Evolutionary conservation across 2,329 filamentous ascomycete genomes (phyloP).

Genomic region (Ceratocystis alfenasii): DNA sequence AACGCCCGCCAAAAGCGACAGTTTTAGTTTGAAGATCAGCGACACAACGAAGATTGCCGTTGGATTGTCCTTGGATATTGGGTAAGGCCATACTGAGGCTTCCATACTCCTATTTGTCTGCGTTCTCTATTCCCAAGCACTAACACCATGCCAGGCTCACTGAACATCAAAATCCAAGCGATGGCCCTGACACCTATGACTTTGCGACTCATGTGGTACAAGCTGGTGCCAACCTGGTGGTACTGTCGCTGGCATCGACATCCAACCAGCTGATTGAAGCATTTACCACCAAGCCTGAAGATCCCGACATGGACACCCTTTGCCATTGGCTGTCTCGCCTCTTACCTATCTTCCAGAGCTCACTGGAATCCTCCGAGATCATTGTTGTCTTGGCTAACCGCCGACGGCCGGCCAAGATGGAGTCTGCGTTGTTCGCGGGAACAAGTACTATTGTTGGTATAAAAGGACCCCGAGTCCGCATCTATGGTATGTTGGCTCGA

Average conservation of each 20-base stretch:
- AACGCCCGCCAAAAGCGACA: neutral
- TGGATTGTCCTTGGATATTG: neutral
- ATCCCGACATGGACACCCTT: neutral
- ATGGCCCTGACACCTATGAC: neutral
- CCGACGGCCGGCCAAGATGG: neutral
- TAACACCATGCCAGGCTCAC: neutral
- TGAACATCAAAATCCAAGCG: neutral
- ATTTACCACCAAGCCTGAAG: constrained; percentile 3
- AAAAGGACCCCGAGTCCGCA: neutral
- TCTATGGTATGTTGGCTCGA: neutral
- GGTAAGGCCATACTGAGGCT: neutral
- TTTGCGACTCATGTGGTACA: neutral
- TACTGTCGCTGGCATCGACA: neutral
- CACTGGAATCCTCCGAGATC: neutral
- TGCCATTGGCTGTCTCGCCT: neutral
- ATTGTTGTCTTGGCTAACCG: neutral
- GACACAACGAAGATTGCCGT: neutral
- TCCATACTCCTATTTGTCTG: neutral
- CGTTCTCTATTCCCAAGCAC: neutral
- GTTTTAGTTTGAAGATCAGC: neutral
- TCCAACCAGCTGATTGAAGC: neutral
- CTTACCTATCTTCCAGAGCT: neutral
- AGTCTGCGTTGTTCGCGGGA: neutral
- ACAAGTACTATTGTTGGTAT: neutral
- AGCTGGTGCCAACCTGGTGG: neutral